phyloP scores from a whole-genome alignment of 2,329 filamentous ascomycete genomes.

The Fusarium denticulatum region DNA sequence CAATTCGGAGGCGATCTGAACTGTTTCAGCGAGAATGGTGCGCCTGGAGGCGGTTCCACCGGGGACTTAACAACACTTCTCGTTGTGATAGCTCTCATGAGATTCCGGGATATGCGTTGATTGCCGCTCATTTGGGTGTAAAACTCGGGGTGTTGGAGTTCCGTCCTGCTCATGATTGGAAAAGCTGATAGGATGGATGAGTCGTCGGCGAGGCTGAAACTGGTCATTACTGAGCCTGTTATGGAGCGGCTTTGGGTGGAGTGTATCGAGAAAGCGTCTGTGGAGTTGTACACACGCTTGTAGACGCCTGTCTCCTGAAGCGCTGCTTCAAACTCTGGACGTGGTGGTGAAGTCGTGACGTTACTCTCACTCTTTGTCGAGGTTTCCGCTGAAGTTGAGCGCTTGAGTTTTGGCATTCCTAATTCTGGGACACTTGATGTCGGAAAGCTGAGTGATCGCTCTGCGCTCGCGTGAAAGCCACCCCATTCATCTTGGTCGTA shows the following conservation, averaged over 20 bases:
- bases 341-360: neutral
- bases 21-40: constrained; percentile 16
- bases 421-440: neutral
- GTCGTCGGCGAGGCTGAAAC: constrained; percentile 17
- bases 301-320: constrained; percentile 5
- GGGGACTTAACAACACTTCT: constrained; percentile 16
- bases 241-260: neutral
- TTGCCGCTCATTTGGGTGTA: constrained; percentile 5
- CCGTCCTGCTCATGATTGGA: constrained; percentile 15
- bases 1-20: constrained; percentile 12
- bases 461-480: neutral
- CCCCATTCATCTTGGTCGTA: neutral
- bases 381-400: constrained; percentile 5
- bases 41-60: neutral
- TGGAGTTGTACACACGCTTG: constrained; percentile 13
- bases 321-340: neutral
- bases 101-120: neutral
- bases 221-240: constrained; percentile 3
- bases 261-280: neutral
- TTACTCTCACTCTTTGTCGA: neutral
- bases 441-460: constrained; percentile 12
- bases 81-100: constrained; percentile 16
- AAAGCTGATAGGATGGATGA: constrained; percentile 16
- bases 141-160: constrained; percentile 16
- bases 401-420: neutral